A percentile compares a stretch with the other conserved stretches of the same genome.
Conservation (phyloP, 2,329 filamentous ascomycete genomes). For the Fusarium armeniacum region DNA sequence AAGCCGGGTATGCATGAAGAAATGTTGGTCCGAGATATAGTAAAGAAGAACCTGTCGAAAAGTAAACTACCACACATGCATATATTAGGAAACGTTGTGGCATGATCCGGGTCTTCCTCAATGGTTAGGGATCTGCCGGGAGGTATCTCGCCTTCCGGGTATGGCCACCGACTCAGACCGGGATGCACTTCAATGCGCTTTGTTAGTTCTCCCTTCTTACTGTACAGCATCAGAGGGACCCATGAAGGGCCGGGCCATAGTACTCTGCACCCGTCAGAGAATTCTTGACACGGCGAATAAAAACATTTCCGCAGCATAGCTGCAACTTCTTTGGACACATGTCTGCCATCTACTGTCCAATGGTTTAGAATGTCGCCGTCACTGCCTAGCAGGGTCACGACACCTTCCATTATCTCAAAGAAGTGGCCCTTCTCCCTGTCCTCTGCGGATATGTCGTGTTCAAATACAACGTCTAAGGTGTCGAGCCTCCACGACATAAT, state of each 20-base stretch:
- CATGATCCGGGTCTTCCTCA: not conserved
- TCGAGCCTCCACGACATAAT: slow-evolving; percentile 14
- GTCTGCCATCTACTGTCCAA: slow-evolving; percentile 10
- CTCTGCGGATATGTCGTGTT: not conserved
- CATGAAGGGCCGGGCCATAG: too few relatives aligned
- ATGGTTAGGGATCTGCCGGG: not conserved
- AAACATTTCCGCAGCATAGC: not conserved
- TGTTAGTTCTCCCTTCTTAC: not conserved
- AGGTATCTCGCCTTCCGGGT: too few relatives aligned
- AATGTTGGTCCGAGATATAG: not conserved
- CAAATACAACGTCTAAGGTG: slow-evolving; percentile 1
- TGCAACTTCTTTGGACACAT: not conserved
- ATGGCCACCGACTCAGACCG: too few relatives aligned
- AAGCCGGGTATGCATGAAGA: not conserved
- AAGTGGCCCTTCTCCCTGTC: too few relatives aligned
- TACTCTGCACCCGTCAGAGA: slow-evolving; percentile 5
- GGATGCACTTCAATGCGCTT: not conserved
- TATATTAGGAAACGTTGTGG: too few relatives aligned
- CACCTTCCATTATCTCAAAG: not conserved
- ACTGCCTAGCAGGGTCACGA: not conserved
- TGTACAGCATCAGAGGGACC: not conserved
- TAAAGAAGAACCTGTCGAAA: slow-evolving; percentile 28
- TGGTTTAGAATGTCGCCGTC: not conserved
- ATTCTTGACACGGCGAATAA: not conserved
- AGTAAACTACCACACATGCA: not conserved